These are phyloP conservation scores for Albugo candida DNA, from an alignment of 352 stramenopile genomes.

Conservation along the genomic window DNA sequence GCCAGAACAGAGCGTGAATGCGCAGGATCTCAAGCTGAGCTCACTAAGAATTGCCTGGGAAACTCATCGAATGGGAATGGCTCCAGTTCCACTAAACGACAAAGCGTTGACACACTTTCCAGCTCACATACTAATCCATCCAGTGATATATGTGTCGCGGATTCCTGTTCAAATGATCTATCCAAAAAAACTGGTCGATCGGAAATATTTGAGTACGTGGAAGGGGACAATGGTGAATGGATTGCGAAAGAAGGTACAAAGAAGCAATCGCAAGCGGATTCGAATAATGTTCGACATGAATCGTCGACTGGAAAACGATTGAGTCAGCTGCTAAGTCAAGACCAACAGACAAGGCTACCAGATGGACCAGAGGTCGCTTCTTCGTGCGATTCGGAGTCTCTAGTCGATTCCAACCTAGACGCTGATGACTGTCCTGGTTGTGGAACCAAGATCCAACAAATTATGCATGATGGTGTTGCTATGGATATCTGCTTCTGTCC, in stretches of 20 bases:
- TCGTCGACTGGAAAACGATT: background rate
- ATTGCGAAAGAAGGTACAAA: background rate
- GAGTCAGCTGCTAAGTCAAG: background rate
- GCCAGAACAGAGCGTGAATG: background rate
- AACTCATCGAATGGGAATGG: background rate
- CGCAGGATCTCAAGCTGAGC: background rate
- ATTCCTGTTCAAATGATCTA: background rate
- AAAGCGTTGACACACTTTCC: background rate
- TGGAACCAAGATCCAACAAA: no score
- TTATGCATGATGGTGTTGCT: no score
- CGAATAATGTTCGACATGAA: background rate
- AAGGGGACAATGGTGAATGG: constrained; percentile 1
- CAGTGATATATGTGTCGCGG: background rate
- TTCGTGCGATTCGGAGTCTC: no score
- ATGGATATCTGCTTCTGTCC: background rate
- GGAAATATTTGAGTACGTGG: background rate
- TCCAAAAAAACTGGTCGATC: background rate
- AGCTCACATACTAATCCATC: background rate
- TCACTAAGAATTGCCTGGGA: no score
- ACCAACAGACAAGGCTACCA: background rate
- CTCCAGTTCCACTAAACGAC: background rate
- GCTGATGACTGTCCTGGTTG: no score
- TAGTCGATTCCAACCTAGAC: no score
- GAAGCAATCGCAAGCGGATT: background rate
- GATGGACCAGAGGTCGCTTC: no score